These are phyloP conservation scores for Nepenthes mirabilis DNA, from an alignment of 148 eudicot genomes.

Conservation along the genomic window DNA sequence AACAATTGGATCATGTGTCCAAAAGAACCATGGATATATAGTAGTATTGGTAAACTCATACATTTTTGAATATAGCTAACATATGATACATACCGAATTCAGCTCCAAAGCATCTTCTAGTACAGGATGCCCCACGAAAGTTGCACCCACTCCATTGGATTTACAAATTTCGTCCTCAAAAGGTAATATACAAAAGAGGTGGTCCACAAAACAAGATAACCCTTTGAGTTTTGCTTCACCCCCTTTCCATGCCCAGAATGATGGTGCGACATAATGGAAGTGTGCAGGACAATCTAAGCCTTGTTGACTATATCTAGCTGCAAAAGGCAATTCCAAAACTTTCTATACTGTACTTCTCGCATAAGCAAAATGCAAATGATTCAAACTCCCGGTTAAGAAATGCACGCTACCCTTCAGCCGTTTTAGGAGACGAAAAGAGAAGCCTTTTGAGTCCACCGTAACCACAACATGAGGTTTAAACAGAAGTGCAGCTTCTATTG, in stretches of 20 bases:
- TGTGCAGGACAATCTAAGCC: slow-evolving; percentile 45
- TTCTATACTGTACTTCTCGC: slow-evolving; percentile 25
- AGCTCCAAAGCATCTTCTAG: slow-evolving; percentile 73
- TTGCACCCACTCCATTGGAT: slow-evolving; percentile 61
- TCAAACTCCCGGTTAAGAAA: slow-evolving; percentile 4
- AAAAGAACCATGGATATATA: too few species aligned
- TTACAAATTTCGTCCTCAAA: slow-evolving; percentile 75
- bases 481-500: slow-evolving; percentile 51
- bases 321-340: slow-evolving; percentile 32
- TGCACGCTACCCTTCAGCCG: slow-evolving; percentile 51
- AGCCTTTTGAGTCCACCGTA: slow-evolving; percentile 88
- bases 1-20: too few species aligned
- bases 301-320: slow-evolving; percentile 50
- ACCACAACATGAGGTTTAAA: slow-evolving; percentile 81
- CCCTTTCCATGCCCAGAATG: slow-evolving; percentile 99
- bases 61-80: not conserved
- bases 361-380: slow-evolving; percentile 9
- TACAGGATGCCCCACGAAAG: slow-evolving; percentile 91
- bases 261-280: slow-evolving; percentile 95
- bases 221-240: slow-evolving; percentile 82
- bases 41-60: not conserved
- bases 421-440: slow-evolving; percentile 84
- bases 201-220: slow-evolving; percentile 68
- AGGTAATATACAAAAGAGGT: slow-evolving; percentile 80
- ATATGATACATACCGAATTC: slow-evolving; percentile 31